Conservation (phyloP, 1,284 basidiomycete species). For the Ganoderma lingzhi region DNA sequence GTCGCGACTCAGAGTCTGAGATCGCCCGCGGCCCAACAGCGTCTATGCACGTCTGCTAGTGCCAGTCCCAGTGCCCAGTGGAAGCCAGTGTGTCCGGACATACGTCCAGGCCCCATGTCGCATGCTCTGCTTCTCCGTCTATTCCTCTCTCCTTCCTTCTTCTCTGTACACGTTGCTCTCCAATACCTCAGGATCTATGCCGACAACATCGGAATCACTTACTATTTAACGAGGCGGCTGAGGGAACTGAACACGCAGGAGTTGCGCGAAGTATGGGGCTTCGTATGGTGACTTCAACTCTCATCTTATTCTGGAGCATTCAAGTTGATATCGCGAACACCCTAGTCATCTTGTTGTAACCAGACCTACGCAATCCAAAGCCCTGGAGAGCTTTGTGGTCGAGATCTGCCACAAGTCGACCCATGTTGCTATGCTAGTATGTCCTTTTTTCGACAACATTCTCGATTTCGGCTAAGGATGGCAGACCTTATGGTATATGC, state of each 20-base stretch:
- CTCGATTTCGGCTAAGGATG: constrained; percentile 23
- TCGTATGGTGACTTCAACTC: constrained; percentile 78
- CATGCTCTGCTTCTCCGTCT: constrained; percentile 88
- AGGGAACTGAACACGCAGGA: constrained; percentile 81
- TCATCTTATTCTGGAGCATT: constrained; percentile 18
- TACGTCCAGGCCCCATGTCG: constrained; percentile 48
- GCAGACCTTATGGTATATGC: constrained; percentile 99
- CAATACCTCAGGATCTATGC: constrained; percentile 90
- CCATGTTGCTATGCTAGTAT: constrained; percentile 91
- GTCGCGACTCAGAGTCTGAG: constrained; percentile 1
- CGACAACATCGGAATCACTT: constrained; percentile 95
- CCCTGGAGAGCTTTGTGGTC: constrained; percentile 91
- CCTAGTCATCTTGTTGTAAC: constrained; percentile 91
- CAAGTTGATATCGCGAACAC: constrained; percentile 28
- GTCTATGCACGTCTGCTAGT: constrained; percentile 1
- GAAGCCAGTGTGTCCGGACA: neutral
- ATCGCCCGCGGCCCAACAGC: neutral
- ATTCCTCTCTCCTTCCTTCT: constrained; percentile 90
- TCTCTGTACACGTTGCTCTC: constrained; percentile 91
- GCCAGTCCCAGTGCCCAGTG: neutral
- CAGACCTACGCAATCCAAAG: constrained; percentile 87
- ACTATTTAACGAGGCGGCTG: constrained; percentile 91
- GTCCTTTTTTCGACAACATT: constrained; percentile 46
- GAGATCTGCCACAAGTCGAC: constrained; percentile 89
- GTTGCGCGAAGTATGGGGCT: constrained; percentile 95